Evolutionary conservation across 352 stramenopile species (phyloP).

Genomic region (Phytophthora chlamydospora): DNA sequence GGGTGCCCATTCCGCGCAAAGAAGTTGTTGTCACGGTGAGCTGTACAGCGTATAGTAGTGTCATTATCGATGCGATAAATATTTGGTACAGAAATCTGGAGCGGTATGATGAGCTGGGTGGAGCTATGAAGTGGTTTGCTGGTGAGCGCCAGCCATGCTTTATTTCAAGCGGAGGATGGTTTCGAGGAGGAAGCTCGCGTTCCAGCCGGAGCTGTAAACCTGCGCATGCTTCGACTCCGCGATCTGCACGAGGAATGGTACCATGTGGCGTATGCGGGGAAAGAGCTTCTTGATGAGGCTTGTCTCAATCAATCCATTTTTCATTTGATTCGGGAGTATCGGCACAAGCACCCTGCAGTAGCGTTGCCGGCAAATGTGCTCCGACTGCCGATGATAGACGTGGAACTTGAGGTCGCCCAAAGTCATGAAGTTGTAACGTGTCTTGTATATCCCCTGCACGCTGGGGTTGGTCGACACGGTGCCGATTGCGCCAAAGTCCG

Average conservation of each 20-base stretch:
- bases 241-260: neutral
- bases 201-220: neutral
- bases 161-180: neutral
- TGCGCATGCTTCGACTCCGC: neutral
- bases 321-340: neutral
- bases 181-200: neutral
- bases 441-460: too few species aligned
- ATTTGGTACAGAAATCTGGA: neutral
- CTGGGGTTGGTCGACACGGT: too few species aligned
- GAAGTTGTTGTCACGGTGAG: slow-evolving; percentile 1
- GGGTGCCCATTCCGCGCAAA: neutral
- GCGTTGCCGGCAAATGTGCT: slow-evolving; percentile 5
- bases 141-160: neutral
- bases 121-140: slow-evolving; percentile 1
- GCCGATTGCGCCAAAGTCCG: too few species aligned
- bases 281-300: slow-evolving; percentile 2
- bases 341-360: neutral
- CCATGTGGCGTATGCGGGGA: neutral
- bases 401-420: neutral
- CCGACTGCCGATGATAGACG: neutral
- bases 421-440: too few species aligned
- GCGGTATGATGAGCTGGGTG: neutral
- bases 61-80: slow-evolving; percentile 8
- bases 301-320: neutral
- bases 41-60: neutral